Base-by-base conservation (phyloP, 2,329 filamentous ascomycete species). In the Boeremia exigua region DNA sequence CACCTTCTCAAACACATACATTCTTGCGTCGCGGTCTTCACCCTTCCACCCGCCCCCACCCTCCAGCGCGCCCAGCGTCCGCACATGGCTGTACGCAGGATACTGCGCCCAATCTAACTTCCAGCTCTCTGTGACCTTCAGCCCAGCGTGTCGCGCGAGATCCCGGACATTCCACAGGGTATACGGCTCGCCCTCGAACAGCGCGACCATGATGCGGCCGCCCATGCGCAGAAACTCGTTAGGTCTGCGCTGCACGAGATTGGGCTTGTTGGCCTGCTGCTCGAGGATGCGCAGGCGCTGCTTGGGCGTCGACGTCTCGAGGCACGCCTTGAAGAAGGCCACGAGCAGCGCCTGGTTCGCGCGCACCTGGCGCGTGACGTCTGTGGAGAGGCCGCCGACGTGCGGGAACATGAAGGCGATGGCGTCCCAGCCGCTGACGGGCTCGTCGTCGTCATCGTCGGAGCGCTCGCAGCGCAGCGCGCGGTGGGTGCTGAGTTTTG, bases 361-460 rank as follows among this genome's bases (percentile, higher is more conserved):
- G 53, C 95, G 87, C 12, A 97, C 92, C 78, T 99, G 95, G 32
- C 95, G 84, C 79, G 97, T 97, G 52, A 97, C 89, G 78, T 98
- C 93, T 65, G 89, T 98, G 62, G 86, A 90, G 68, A 96, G 88
- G 40, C 95, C 95, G 61, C 95, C 95, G 3, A 96, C 90, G 79
- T 99, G 95, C 32, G 95, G 95, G 76, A 99, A 99, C 81, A 97
- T 96, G 85, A 98, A 99, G 63, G 94, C 82, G 59, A 98, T 88
- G 53, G 86, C 84, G 74, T 96, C 88, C 82, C 89, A 93, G 4
- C 80, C 75, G 10, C 58, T 67, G 53, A 65, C 68, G 6, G 15
- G 15, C 29, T 17, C 56, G 10, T 38, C 39, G 9, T 59, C 54
- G 50, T 66, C 69, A 10, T 63, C 63, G 2, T 23, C 19, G 19